phyloP scores from a whole-genome alignment of 73 alveolate genomes.

The Breviolum minutum region DNA sequence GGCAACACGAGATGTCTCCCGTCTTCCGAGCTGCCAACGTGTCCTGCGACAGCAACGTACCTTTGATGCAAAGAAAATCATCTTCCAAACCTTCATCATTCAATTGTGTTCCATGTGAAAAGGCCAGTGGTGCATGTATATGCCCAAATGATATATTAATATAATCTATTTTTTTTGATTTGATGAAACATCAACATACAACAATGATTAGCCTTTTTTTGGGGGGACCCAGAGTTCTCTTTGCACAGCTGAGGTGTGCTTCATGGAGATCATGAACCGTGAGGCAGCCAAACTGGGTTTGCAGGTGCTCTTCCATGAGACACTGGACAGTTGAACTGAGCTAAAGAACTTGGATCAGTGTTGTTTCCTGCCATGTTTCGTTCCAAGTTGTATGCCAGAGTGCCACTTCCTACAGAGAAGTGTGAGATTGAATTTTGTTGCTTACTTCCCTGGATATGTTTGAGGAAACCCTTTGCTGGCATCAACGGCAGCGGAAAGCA shows the following conservation, averaged over 20 bases:
- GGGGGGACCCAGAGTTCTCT: too few species aligned
- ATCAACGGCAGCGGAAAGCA: conserved; percentile 94
- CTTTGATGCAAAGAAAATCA: too few species aligned
- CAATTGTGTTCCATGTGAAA: too few species aligned
- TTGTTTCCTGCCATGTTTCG: background rate
- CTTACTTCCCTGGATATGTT: background rate
- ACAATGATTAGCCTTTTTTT: too few species aligned
- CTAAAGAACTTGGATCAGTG: background rate
- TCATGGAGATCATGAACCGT: conserved; percentile 87
- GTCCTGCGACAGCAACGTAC: conserved; percentile 70
- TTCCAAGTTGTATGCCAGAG: too few species aligned
- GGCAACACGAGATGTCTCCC: conserved; percentile 94
- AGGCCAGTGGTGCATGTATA: too few species aligned
- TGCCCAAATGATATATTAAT: too few species aligned
- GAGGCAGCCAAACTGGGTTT: conserved; percentile 81
- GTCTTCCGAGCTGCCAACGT: conserved; percentile 83
- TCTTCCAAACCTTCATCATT: too few species aligned
- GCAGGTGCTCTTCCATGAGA: conserved; percentile 53
- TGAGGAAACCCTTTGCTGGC: conserved; percentile 83
- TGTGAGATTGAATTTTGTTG: background rate
- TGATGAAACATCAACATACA: too few species aligned
- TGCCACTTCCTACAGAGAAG: background rate
- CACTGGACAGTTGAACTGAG: background rate
- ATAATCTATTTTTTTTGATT: too few species aligned
- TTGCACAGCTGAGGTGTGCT: conserved; percentile 46